Conservation (phyloP, 352 stramenopile species). For the Phytopythium chamaehyphon region DNA sequence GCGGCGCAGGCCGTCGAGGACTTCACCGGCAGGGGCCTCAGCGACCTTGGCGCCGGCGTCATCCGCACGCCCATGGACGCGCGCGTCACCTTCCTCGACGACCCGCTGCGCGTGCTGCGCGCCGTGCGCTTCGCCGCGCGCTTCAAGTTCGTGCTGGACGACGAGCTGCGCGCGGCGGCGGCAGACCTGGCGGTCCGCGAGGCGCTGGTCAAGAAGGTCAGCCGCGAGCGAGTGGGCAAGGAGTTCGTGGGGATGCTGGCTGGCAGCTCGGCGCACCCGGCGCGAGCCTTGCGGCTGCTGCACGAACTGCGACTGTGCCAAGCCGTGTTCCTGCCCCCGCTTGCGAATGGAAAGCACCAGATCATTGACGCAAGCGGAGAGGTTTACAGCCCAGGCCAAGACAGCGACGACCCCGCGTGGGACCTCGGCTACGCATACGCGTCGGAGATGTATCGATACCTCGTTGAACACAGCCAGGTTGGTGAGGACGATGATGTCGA, state of each 20-base stretch:
- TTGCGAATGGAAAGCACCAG: slow-evolving; percentile 22
- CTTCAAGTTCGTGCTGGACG: slow-evolving; percentile 92
- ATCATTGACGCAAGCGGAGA: slow-evolving; percentile 28
- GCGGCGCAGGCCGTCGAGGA: slow-evolving; percentile 93
- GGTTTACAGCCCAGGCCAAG: slow-evolving; percentile 5
- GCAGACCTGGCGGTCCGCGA: slow-evolving; percentile 46
- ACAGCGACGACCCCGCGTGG: slow-evolving; percentile 25
- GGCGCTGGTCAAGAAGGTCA: slow-evolving; percentile 71
- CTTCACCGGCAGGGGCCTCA: slow-evolving; percentile 88
- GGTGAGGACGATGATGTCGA: background rate
- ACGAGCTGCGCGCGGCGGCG: slow-evolving; percentile 72
- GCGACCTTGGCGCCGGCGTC: slow-evolving; percentile 88
- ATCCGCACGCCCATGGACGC: slow-evolving; percentile 94
- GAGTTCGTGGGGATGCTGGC: slow-evolving; percentile 67
- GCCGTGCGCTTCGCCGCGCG: slow-evolving; percentile 95
- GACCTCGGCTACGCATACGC: slow-evolving; percentile 36
- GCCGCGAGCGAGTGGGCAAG: slow-evolving; percentile 75
- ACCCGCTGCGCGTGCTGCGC: slow-evolving; percentile 94
- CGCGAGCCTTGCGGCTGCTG: slow-evolving; percentile 47
- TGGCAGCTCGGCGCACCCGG: slow-evolving; percentile 55
- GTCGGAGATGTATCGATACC: slow-evolving; percentile 34
- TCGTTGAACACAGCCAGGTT: slow-evolving; percentile 9
- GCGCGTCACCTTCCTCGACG: slow-evolving; percentile 94
- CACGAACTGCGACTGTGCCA: slow-evolving; percentile 50
- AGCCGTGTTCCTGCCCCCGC: slow-evolving; percentile 46